Percentiles rank a stretch among this genome's conserved stretches.
phyloP scores from a whole-genome alignment of 805 yeast genomes.

The Cyberlindnera euphorbiiphila region DNA sequence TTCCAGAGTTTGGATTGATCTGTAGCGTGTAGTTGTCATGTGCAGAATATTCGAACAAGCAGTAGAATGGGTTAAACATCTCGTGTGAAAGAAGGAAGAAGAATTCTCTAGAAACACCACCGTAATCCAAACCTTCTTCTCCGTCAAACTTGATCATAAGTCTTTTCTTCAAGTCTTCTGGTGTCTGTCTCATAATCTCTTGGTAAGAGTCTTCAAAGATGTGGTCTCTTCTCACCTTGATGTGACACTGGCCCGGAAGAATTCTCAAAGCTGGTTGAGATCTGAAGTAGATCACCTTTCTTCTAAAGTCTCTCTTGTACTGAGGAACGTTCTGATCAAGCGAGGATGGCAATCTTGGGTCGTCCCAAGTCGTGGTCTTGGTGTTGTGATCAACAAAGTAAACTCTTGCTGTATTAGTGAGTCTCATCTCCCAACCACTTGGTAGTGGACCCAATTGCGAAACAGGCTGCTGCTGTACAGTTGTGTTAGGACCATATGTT shows the following conservation, averaged over 20 bases:
- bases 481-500: conserved; percentile 84
- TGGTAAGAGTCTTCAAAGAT: conserved; percentile 97
- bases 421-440: conserved; percentile 99
- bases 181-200: conserved; percentile 98
- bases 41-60: conserved; percentile 95
- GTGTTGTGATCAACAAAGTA: conserved; percentile 99
- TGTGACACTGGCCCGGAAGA: conserved; percentile 97
- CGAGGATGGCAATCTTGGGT: conserved; percentile 95
- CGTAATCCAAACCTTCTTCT: conserved; percentile 98
- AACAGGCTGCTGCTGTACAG: conserved; percentile 96
- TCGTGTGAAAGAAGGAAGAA: conserved; percentile 95
- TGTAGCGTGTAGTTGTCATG: conserved; percentile 97
- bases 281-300: conserved; percentile 95
- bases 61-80: conserved; percentile 97
- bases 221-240: conserved; percentile 94
- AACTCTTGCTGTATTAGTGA: conserved; percentile 97
- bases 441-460: conserved; percentile 97
- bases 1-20: conserved; percentile 94
- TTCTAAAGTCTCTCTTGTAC: conserved; percentile 97
- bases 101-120: conserved; percentile 98
- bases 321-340: conserved; percentile 98
- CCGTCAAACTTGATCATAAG: conserved; percentile 98
- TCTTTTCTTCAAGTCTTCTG: conserved; percentile 96
- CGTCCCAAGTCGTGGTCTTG: conserved; percentile 99
- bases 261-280: conserved; percentile 97